Conservation (phyloP, 192 early-diverging fungal species). For the Rhizophagus sp. region DNA sequence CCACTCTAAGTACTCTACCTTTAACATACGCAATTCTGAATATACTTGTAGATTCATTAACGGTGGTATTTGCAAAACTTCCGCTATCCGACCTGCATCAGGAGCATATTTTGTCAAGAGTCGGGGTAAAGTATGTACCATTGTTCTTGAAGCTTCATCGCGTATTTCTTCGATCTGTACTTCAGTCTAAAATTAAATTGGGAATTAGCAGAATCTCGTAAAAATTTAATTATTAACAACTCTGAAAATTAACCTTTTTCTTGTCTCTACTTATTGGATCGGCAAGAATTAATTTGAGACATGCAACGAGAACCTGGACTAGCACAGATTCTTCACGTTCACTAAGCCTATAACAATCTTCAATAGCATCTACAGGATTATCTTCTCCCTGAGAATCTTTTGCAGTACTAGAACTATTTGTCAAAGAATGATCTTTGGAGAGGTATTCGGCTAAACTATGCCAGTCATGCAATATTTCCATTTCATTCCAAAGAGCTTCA, state of each 20-base stretch:
- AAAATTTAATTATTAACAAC: not conserved
- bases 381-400: not conserved
- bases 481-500: slow-evolving; percentile 44
- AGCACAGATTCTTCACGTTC: slow-evolving; percentile 59
- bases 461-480: slow-evolving; percentile 46
- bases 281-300: slow-evolving; percentile 39
- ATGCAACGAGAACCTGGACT: slow-evolving; percentile 48
- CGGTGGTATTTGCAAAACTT: slow-evolving; percentile 44
- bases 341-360: slow-evolving; percentile 44
- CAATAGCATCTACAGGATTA: slow-evolving; percentile 12
- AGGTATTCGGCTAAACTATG: slow-evolving; percentile 55
- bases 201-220: not conserved
- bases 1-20: slow-evolving; percentile 28
- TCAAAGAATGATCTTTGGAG: slow-evolving; percentile 36
- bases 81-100: slow-evolving; percentile 42
- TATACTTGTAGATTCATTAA: slow-evolving; percentile 52
- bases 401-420: not conserved
- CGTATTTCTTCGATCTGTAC: slow-evolving; percentile 38
- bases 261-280: slow-evolving; percentile 38
- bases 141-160: slow-evolving; percentile 46
- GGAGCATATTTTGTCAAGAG: slow-evolving; percentile 50
- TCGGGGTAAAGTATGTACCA: slow-evolving; percentile 41
- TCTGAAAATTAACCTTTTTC: slow-evolving; percentile 28
- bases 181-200: slow-evolving; percentile 27
- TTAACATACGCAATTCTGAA: slow-evolving; percentile 44